Evolutionary conservation across 2,329 filamentous ascomycete genomes (phyloP).

Genomic region (Coleophoma cylindrospora): DNA sequence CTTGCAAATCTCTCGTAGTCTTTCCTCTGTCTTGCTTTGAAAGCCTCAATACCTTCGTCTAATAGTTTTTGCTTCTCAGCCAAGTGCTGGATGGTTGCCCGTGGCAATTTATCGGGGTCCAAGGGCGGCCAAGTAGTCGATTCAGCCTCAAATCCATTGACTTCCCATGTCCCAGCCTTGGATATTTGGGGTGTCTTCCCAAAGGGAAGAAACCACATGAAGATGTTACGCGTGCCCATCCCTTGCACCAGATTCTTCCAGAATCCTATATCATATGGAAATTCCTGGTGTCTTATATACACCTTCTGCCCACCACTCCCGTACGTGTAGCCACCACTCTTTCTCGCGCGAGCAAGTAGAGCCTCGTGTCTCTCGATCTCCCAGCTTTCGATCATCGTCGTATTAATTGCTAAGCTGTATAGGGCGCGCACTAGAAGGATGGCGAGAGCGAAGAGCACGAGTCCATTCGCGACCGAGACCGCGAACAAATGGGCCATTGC

Average conservation of each 20-base stretch:
- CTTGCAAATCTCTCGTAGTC: slow-evolving; percentile 35
- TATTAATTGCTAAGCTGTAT: slow-evolving; percentile 61
- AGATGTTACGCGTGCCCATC: slow-evolving; percentile 64
- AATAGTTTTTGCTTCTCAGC: slow-evolving; percentile 18
- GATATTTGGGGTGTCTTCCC: slow-evolving; percentile 40
- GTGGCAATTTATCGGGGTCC: slow-evolving; percentile 53
- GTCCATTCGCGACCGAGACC: slow-evolving; percentile 50
- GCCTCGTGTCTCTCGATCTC: slow-evolving; percentile 61
- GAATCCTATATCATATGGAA: slow-evolving; percentile 76
- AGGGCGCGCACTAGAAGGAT: slow-evolving; percentile 61
- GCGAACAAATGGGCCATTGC: slow-evolving; percentile 58
- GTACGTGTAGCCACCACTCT: slow-evolving; percentile 31
- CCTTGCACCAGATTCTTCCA: slow-evolving; percentile 69
- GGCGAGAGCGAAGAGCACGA: slow-evolving; percentile 55
- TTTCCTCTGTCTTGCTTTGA: slow-evolving; percentile 42
- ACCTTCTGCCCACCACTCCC: slow-evolving; percentile 43
- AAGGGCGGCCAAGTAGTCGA: slow-evolving; percentile 57
- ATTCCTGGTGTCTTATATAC: slow-evolving; percentile 62
- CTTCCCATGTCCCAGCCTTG: slow-evolving; percentile 51
- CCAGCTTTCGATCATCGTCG: slow-evolving; percentile 79
- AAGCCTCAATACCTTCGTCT: slow-evolving; percentile 38
- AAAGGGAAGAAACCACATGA: slow-evolving; percentile 68
- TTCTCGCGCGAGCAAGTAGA: slow-evolving; percentile 40
- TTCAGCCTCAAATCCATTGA: slow-evolving; percentile 71
- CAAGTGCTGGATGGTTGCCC: slow-evolving; percentile 5